Evolutionary conservation across 306 rosid species (phyloP).

Genomic region (Adenanthera pavonina): DNA sequence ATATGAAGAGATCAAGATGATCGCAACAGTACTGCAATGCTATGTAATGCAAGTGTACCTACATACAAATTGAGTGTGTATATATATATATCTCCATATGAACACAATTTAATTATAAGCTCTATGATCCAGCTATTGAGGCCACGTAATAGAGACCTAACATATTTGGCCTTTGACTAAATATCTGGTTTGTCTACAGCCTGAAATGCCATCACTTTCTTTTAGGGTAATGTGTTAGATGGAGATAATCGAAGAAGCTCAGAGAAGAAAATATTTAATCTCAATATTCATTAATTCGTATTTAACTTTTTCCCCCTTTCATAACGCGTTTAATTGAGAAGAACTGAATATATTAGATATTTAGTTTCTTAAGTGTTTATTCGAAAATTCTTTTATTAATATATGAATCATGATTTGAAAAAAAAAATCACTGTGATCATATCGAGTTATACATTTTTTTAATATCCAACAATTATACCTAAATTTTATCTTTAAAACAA

Average conservation of each 20-base stretch:
- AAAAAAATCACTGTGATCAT: neutral
- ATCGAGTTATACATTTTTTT: too few species aligned
- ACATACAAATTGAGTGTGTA: neutral
- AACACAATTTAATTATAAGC: neutral
- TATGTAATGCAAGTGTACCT: neutral
- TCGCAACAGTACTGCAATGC: neutral
- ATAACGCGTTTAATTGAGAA: neutral
- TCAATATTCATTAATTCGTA: neutral
- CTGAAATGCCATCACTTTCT: constrained; percentile 22
- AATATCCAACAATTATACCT: too few species aligned
- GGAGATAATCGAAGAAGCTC: neutral
- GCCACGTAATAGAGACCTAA: neutral
- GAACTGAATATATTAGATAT: neutral
- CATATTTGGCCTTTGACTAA: neutral
- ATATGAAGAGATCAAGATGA: neutral
- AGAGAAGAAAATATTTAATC: neutral
- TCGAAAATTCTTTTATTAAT: neutral
- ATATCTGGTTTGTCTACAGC: neutral
- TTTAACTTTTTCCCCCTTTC: neutral
- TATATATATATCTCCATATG: neutral
- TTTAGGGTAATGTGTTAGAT: neutral
- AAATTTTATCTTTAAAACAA: too few species aligned
- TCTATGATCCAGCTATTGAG: constrained; percentile 1
- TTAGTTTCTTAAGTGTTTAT: neutral
- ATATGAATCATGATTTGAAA: neutral